Evolutionary conservation across 352 stramenopile species (phyloP).

Genomic region (Pythium brachiatum): DNA sequence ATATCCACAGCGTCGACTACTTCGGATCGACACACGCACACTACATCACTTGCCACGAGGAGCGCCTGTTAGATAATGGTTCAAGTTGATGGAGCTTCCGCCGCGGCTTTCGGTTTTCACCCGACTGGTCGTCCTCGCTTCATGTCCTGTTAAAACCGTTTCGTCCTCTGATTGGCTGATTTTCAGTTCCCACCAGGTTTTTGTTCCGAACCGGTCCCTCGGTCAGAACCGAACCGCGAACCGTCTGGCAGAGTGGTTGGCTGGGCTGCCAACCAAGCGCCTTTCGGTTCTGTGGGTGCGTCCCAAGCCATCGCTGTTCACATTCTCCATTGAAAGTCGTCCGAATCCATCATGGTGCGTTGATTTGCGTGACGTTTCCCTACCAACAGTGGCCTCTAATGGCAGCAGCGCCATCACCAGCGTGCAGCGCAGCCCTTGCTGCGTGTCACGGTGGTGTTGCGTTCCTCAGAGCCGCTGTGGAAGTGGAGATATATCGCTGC

Average conservation of each 20-base stretch:
- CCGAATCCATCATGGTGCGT: conserved; percentile 86
- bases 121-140: conserved; percentile 1
- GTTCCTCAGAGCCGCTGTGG: background rate
- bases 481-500: background rate
- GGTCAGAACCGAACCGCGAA: conserved; percentile 6
- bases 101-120: background rate
- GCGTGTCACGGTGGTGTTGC: background rate
- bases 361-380: background rate
- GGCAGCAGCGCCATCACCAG: background rate
- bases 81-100: background rate
- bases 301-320: background rate
- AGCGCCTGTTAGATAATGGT: background rate
- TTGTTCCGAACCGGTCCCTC: conserved; percentile 9
- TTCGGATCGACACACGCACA: background rate
- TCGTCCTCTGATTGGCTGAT: conserved; percentile 16
- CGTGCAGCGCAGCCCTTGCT: background rate
- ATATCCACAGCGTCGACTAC: too few species aligned
- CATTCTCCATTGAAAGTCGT: conserved; percentile 84
- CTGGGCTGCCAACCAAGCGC: background rate
- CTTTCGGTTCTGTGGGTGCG: background rate
- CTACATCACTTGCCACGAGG: background rate
- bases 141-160: conserved; percentile 8
- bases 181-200: conserved; percentile 3
- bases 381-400: background rate
- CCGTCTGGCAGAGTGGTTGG: conserved; percentile 27